Base-by-base conservation (phyloP, 2,329 filamentous ascomycete species). In the Alternaria ventricosa region DNA sequence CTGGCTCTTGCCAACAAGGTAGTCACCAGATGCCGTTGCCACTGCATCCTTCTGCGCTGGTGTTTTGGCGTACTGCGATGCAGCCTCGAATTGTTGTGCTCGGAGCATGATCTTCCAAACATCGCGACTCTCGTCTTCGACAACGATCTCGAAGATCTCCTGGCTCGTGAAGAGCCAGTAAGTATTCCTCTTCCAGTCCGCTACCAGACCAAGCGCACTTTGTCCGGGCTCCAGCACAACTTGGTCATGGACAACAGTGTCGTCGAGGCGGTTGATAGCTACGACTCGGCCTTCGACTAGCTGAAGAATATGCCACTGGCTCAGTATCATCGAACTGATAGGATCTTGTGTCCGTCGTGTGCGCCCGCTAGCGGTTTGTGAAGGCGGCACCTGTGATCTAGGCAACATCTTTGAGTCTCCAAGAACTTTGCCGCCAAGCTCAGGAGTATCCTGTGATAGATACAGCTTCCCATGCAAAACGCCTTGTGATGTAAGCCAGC, bases 101-200 rank as follows among this genome's bases (percentile, higher is more conserved):
- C 92, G 88, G 62, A 97, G 86, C 88, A 98, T 92, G 56, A 98
- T 93, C 76, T 93, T 93, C 96, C 96, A 99, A 15, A 98, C 89
- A 77, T 98, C 92, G 70, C 96, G 86, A 70, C 94, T 92, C 79
- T 99, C 96, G 60, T 98, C 93, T 47, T 90, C 91, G 12, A 95
- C 91, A 12, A 96, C 92, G 62, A 99, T 91, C 81, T 99, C 96
- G 71, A 94, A 97, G 55, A 99, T 97, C 74, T 97, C 94, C 60
- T 92, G 87, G 0, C 88, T 87, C 0, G 95, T 98, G 75, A 98
- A 97, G 3, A 99, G 86, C 96, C 96, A 99, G 77, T 95, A 97
- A 0, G 96, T 99, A 75, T 95, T 96, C 84, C 97, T 97, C 79
- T 96, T 95, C 64, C 92, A 87, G 79, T 99, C 96, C 9, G 95